Conservation (phyloP, 305 asterid genomes). For the Fraxinus sp. region DNA sequence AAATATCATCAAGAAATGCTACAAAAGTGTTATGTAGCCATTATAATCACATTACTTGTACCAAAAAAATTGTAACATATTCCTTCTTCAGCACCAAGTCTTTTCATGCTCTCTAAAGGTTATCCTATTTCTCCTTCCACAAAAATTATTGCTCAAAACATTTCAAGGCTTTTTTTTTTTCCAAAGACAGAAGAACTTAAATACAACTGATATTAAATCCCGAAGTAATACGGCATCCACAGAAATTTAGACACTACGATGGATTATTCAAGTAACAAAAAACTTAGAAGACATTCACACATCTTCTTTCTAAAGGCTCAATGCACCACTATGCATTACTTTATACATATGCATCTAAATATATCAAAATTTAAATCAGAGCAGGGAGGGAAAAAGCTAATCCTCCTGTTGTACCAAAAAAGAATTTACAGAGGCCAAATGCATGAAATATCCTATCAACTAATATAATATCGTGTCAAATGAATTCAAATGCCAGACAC, state of each 20-base stretch:
- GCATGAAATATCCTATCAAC: not conserved
- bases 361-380: not conserved
- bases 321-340: not conserved
- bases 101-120: not conserved
- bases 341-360: not conserved
- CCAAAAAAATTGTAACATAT: not conserved
- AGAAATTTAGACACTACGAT: not conserved
- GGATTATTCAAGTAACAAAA: not conserved
- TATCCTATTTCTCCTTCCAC: not conserved
- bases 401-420: not conserved
- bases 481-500: slow-evolving; percentile 1
- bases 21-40: not conserved
- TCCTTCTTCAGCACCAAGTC: not conserved
- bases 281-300: not conserved
- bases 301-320: not conserved
- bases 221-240: not conserved
- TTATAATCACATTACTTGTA: not conserved
- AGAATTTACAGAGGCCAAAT: not conserved
- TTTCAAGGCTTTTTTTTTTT: not conserved
- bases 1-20: not conserved
- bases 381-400: not conserved
- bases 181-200: not conserved
- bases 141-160: not conserved
- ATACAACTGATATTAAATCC: not conserved
- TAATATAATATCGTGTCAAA: slow-evolving; percentile 6